These are phyloP conservation scores for Huntiella moniliformis DNA, from an alignment of 2,329 filamentous ascomycete genomes.

Conservation along the genomic window DNA sequence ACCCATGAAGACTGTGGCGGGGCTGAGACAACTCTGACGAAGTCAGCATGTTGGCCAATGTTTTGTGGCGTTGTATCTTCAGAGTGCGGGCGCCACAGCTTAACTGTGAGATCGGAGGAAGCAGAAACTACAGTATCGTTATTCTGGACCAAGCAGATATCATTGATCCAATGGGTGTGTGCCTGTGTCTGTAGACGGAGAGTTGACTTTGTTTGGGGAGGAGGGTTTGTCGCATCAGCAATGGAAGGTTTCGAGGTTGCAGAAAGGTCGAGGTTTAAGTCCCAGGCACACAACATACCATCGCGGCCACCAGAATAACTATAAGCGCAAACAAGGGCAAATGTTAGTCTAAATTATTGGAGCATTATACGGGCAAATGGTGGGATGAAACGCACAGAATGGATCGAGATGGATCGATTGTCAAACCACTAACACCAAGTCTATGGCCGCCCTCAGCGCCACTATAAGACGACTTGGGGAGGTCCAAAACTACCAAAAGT, in stretches of 20 bases:
- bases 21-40: conserved; percentile 83
- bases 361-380: conserved; percentile 8
- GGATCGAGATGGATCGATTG: conserved; percentile 63
- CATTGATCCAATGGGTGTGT: conserved; percentile 93
- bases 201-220: conserved; percentile 29
- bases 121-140: conserved; percentile 70
- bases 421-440: conserved; percentile 85
- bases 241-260: conserved; percentile 15
- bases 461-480: conserved; percentile 40
- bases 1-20: conserved; percentile 57
- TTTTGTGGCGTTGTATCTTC: conserved; percentile 35
- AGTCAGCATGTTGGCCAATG: conserved; percentile 87
- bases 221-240: conserved; percentile 17
- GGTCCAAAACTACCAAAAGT: conserved; percentile 32
- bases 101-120: conserved; percentile 85
- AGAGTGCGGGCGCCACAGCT: conserved; percentile 68
- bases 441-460: conserved; percentile 56
- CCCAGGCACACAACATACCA: conserved; percentile 90
- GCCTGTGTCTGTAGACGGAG: conserved; percentile 48
- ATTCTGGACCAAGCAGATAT: conserved; percentile 62
- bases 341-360: conserved; percentile 10
- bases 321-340: neutral
- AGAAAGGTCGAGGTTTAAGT: conserved; percentile 54
- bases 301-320: conserved; percentile 94
- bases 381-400: conserved; percentile 52